These are phyloP conservation scores for Physcia stellaris DNA, from an alignment of 495 filamentous ascomycete genomes.

Conservation along the genomic window DNA sequence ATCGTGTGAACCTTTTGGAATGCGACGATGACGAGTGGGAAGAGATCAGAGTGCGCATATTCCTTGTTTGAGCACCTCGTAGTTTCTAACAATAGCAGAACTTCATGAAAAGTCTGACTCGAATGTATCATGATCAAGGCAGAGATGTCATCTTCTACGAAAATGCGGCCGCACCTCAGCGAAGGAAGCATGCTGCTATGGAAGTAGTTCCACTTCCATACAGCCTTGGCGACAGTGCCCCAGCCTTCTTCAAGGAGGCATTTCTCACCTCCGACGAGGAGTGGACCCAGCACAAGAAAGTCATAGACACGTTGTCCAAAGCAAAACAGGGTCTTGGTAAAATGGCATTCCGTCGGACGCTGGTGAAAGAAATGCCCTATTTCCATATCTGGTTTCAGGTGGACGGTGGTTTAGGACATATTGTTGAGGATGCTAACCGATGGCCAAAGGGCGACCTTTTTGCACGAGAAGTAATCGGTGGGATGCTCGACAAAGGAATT, in stretches of 20 bases:
- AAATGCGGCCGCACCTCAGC: conserved; percentile 71
- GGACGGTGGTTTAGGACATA: conserved; percentile 83
- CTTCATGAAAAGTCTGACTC: conserved; percentile 93
- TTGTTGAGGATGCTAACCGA: conserved; percentile 73
- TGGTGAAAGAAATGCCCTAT: conserved; percentile 97
- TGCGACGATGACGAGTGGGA: conserved; percentile 99
- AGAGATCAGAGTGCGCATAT: conserved; percentile 63
- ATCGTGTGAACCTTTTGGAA: conserved; percentile 80
- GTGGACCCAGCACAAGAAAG: conserved; percentile 88
- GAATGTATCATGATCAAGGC: conserved; percentile 84
- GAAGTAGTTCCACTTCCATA: conserved; percentile 77
- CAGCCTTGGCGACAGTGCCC: conserved; percentile 74
- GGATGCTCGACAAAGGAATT: conserved; percentile 76
- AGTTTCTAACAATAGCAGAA: conserved; percentile 35
- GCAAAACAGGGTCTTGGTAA: conserved; percentile 60
- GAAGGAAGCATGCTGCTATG: conserved; percentile 74
- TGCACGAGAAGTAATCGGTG: conserved; percentile 80
- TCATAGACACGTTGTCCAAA: conserved; percentile 75
- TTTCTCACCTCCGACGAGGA: conserved; percentile 79
- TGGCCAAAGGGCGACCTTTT: conserved; percentile 95
- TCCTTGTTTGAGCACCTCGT: background rate
- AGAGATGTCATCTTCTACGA: conserved; percentile 94
- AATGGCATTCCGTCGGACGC: conserved; percentile 62
- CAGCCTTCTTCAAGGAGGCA: conserved; percentile 91
- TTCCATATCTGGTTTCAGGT: conserved; percentile 95